These are phyloP conservation scores for Ustilago sp. DNA, from an alignment of 1,284 basidiomycete species.

Conservation along the genomic window DNA sequence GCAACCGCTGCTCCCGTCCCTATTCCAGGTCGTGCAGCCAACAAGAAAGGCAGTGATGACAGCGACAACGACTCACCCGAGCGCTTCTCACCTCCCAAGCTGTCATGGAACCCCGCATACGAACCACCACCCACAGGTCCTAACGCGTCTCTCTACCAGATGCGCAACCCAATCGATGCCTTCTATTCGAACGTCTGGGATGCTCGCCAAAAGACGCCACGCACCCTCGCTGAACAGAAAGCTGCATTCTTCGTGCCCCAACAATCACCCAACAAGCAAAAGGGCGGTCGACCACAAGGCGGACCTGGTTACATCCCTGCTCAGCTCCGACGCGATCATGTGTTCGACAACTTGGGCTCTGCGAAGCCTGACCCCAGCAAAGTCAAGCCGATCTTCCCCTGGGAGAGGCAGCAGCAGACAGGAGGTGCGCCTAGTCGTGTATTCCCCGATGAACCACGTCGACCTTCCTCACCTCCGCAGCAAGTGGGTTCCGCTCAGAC, in stretches of 20 bases:
- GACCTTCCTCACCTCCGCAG: constrained; percentile 16
- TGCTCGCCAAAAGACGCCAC: constrained; percentile 48
- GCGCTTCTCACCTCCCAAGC: constrained; percentile 60
- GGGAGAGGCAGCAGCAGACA: constrained; percentile 78
- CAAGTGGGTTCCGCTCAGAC: constrained; percentile 5
- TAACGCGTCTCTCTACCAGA: constrained; percentile 69
- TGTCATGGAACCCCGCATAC: constrained; percentile 72
- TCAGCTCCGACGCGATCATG: constrained; percentile 75
- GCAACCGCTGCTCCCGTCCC: constrained; percentile 15
- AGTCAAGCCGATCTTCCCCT: constrained; percentile 88
- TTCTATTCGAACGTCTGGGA: constrained; percentile 73
- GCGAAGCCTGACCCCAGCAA: constrained; percentile 78
- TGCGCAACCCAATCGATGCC: constrained; percentile 71
- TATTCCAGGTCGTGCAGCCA: constrained; percentile 6
- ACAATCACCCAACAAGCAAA: constrained; percentile 3
- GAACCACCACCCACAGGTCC: constrained; percentile 71
- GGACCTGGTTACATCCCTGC: constrained; percentile 70
- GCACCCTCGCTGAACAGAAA: constrained; percentile 49
- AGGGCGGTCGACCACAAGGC: constrained; percentile 26
- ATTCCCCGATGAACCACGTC: constrained; percentile 58
- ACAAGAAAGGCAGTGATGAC: constrained; percentile 15
- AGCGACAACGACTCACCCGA: constrained; percentile 30
- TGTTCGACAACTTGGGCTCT: constrained; percentile 71
- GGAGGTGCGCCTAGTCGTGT: constrained; percentile 35
- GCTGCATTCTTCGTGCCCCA: constrained; percentile 74